A percentile compares a stretch with the other conserved stretches of the same genome.
phyloP scores from a whole-genome alignment of 208 protist genomes.

The Histomonas meleagridis region DNA sequence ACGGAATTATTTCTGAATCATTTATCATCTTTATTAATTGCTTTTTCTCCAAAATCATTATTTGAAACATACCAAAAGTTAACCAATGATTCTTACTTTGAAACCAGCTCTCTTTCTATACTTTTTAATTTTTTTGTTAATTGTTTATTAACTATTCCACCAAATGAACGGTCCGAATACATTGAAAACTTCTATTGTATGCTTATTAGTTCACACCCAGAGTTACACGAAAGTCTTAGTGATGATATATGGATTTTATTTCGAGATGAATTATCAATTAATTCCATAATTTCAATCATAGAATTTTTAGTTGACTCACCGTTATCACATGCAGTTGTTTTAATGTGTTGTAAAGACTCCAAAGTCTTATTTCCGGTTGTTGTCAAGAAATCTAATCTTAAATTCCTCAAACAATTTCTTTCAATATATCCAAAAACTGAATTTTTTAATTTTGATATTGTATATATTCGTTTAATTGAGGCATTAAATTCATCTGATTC shows the following conservation, averaged over 20 bases:
- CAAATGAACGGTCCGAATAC: background rate
- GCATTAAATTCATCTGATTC: background rate
- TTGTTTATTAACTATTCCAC: background rate
- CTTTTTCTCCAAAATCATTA: background rate
- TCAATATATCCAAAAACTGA: background rate
- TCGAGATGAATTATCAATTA: background rate
- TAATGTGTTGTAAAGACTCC: background rate
- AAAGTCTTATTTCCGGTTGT: background rate
- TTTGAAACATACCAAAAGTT: background rate
- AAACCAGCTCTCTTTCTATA: background rate
- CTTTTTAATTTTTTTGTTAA: slow-evolving; percentile 25
- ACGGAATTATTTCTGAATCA: background rate
- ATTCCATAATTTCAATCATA: background rate
- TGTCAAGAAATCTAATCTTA: background rate
- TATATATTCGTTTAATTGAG: background rate
- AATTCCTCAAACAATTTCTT: slow-evolving; percentile 7
- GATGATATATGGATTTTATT: background rate
- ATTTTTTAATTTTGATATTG: background rate
- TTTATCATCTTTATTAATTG: background rate
- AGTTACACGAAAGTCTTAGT: background rate
- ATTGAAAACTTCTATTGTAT: background rate
- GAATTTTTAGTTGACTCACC: background rate
- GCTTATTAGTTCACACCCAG: background rate
- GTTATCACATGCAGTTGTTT: background rate
- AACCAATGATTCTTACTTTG: background rate